Evolutionary conservation across 2,329 filamentous ascomycete species (phyloP).

Genomic region (Coniochaeta sp.): DNA sequence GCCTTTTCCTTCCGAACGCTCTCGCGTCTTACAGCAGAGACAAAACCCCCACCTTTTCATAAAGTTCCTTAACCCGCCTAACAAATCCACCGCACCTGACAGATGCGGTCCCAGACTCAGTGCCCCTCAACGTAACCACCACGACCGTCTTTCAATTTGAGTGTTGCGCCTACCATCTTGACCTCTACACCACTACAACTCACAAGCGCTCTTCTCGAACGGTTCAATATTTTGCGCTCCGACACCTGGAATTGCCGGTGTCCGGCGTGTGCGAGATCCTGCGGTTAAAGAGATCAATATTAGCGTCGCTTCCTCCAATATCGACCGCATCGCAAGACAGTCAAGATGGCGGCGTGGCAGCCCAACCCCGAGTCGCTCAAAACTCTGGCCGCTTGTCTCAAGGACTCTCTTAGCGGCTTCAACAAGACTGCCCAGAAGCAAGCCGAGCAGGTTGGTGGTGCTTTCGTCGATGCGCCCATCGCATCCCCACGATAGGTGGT

Average conservation of each 20-base stretch:
- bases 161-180: background rate
- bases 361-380: conserved; percentile 78
- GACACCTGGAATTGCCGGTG: background rate
- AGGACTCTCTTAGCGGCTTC: conserved; percentile 83
- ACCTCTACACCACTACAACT: too few relatives aligned
- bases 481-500: conserved; percentile 4
- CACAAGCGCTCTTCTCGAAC: background rate
- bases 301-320: background rate
- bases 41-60: background rate
- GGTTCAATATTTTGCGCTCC: background rate
- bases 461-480: background rate
- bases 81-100: background rate
- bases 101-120: background rate
- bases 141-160: background rate
- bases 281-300: background rate
- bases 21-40: background rate
- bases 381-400: conserved; percentile 83
- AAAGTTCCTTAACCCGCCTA: background rate
- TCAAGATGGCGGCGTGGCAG: conserved; percentile 65
- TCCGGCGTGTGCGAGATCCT: background rate
- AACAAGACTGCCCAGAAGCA: conserved; percentile 77
- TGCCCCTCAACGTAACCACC: background rate
- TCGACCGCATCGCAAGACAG: conserved; percentile 35
- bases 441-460: conserved; percentile 68
- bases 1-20: background rate